These are phyloP conservation scores for Paracorniculantispora psalliotae DNA, from an alignment of 2,329 filamentous ascomycete species.

Conservation along the genomic window DNA sequence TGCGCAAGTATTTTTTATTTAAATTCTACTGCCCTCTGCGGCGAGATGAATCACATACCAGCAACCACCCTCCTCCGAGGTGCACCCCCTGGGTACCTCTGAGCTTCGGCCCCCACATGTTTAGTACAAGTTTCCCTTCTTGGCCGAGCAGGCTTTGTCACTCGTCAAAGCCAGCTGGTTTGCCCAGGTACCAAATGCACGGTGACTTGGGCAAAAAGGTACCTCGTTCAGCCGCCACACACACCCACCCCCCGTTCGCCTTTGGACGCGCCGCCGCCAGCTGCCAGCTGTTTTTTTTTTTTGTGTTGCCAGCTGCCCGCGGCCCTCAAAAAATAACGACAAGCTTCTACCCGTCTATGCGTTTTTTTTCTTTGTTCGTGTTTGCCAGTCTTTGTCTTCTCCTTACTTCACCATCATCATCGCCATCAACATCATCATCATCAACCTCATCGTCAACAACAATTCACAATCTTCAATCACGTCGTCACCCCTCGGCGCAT, in stretches of 20 bases:
- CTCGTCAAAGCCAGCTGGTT: background rate
- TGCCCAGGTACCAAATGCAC: background rate
- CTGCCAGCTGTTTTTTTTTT: background rate
- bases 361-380: background rate
- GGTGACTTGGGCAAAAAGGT: background rate
- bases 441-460: background rate
- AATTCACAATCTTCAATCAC: background rate
- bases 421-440: background rate
- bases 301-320: background rate
- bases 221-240: background rate
- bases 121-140: slow-evolving; percentile 11
- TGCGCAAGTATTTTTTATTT: background rate
- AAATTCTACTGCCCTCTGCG: background rate
- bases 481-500: background rate
- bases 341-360: background rate
- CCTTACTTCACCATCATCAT: background rate
- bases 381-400: too few species aligned
- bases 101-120: slow-evolving; percentile 6
- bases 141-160: slow-evolving; percentile 5
- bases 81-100: background rate
- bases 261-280: background rate
- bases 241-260: too few species aligned
- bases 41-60: background rate
- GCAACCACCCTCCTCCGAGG: background rate
- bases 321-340: background rate